A percentile compares a stretch with the other conserved stretches of the same genome.
phyloP scores from a whole-genome alignment of 129 eudicot species.

The Flaveria linearis region DNA sequence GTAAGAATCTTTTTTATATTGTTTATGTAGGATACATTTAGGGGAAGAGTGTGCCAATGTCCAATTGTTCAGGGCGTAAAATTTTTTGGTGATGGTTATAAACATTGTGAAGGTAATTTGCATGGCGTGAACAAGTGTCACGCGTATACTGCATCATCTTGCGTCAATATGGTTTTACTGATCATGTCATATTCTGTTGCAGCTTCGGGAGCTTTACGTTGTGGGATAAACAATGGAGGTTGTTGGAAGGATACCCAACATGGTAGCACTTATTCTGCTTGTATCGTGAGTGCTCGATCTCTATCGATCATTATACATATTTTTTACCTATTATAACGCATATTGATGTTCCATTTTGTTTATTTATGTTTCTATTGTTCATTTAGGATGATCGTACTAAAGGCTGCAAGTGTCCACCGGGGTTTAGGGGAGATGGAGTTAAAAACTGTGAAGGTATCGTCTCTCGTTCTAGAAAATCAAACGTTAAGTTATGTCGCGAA shows the following conservation, averaged over 20 bases:
- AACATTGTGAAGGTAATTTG: slow-evolving; percentile 79
- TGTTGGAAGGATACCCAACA: slow-evolving; percentile 46
- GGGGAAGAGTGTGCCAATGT: slow-evolving; percentile 92
- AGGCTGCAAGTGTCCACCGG: slow-evolving; percentile 91
- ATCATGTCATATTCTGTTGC: slow-evolving; percentile 18
- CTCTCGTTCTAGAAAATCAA: not conserved
- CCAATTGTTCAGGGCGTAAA: slow-evolving; percentile 82
- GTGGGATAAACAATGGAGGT: slow-evolving; percentile 53
- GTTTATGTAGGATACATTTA: slow-evolving; percentile 75
- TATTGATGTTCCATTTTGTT: not conserved
- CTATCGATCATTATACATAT: not conserved
- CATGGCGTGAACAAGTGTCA: no score
- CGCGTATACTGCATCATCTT: not conserved
- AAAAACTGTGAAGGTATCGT: slow-evolving; percentile 69
- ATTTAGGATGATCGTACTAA: slow-evolving; percentile 68
- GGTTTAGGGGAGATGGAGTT: slow-evolving; percentile 83
- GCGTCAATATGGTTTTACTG: not conserved
- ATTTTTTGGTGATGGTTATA: slow-evolving; percentile 87
- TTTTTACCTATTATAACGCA: not conserved
- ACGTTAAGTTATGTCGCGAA: no score
- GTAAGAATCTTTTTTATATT: not conserved
- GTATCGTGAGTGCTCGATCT: slow-evolving; percentile 38
- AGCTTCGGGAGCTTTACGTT: slow-evolving; percentile 87
- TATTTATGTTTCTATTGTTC: not conserved
- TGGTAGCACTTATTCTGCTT: slow-evolving; percentile 40